Percentiles rank a stretch among this genome's conserved stretches.
Evolutionary conservation across 202 grass and related monocot species (phyloP).

Genomic region (Setaria italica): DNA sequence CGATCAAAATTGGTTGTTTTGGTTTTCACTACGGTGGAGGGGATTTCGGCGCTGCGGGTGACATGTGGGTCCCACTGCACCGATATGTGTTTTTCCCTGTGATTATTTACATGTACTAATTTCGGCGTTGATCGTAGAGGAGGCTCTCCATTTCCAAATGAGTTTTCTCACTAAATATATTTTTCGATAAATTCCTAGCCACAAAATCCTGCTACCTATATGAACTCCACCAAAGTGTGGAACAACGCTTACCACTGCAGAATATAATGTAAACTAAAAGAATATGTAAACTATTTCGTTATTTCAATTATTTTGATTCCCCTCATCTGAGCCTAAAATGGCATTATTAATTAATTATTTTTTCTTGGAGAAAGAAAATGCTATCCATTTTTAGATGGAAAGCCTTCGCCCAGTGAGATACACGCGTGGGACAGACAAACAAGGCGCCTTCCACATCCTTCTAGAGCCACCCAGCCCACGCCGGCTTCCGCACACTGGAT

Average conservation of each 20-base stretch:
- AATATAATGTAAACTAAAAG: too few species aligned
- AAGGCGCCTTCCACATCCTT: slow-evolving; percentile 34
- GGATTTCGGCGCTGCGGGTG: not conserved
- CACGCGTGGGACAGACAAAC: not conserved
- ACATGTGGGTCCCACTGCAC: not conserved
- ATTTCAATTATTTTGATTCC: not conserved
- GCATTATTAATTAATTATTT: not conserved
- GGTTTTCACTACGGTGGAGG: not conserved
- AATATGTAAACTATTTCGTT: not conserved
- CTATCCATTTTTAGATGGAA: not conserved
- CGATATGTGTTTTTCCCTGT: not conserved
- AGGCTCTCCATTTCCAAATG: too few species aligned
- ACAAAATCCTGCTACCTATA: too few species aligned
- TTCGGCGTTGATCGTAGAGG: too few species aligned
- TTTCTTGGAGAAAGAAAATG: not conserved
- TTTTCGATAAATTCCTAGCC: too few species aligned
- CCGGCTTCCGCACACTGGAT: not conserved
- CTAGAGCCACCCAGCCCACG: slow-evolving; percentile 26
- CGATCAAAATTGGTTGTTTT: not conserved
- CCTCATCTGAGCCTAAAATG: not conserved
- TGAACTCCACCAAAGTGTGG: too few species aligned
- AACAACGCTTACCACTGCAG: too few species aligned
- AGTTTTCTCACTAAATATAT: too few species aligned
- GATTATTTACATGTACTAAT: not conserved
- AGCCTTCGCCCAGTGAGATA: not conserved